Evolutionary conservation across 2,329 filamentous ascomycete genomes (phyloP).

Genomic region (Colletotrichum navitas): DNA sequence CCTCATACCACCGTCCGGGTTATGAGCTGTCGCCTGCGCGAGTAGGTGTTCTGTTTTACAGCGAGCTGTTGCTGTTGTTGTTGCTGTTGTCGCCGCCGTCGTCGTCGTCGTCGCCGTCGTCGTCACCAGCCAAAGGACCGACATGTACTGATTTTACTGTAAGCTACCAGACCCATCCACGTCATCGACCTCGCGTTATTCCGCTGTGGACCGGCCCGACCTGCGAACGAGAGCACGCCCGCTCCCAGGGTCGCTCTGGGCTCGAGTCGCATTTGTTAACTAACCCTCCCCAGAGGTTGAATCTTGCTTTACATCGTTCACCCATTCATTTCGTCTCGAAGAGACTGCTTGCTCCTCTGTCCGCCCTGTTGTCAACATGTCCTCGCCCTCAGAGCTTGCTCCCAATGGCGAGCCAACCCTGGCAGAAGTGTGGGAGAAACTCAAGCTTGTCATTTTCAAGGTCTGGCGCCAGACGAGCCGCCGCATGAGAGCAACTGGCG

Average conservation of each 20-base stretch:
- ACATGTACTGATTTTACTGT: conserved; percentile 26
- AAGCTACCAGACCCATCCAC: conserved; percentile 26
- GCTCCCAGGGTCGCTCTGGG: conserved; percentile 8
- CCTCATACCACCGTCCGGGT: not conserved
- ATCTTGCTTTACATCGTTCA: not conserved
- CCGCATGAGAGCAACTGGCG: conserved; percentile 50
- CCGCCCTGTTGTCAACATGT: conserved; percentile 25
- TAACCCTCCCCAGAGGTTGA: conserved; percentile 1
- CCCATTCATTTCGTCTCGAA: not conserved
- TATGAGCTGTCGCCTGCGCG: conserved; percentile 10
- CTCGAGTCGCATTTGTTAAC: not conserved
- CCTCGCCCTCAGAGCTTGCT: conserved; percentile 11
- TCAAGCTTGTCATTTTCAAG: conserved; percentile 44
- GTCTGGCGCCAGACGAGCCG: conserved; percentile 52
- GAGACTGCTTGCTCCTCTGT: not conserved
- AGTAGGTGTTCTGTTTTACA: conserved; percentile 25
- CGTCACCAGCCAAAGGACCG: conserved; percentile 8
- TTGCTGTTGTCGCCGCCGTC: not conserved
- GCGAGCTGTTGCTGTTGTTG: conserved; percentile 4
- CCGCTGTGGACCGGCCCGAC: conserved; percentile 20
- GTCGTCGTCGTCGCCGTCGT: conserved; percentile 3
- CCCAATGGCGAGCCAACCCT: conserved; percentile 43
- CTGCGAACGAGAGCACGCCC: conserved; percentile 28
- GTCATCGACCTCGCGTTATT: conserved; percentile 29
- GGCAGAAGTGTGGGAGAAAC: conserved; percentile 43